phyloP scores from a whole-genome alignment of 176 grass and related monocot genomes.

The Tillandsia leiboldiana region DNA sequence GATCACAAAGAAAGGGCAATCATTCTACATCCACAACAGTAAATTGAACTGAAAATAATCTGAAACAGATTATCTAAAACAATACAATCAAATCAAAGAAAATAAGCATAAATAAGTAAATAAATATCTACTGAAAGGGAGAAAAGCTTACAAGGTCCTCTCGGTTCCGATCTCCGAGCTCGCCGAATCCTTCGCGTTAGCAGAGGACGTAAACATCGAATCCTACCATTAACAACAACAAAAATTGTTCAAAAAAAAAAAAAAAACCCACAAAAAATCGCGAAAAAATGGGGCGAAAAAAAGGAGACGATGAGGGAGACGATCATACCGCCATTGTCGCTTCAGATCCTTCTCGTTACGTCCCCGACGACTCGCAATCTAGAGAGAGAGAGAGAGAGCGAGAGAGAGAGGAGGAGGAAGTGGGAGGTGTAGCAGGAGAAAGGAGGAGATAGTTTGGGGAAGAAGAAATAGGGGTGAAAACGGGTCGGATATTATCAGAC shows the following conservation, averaged over 20 bases:
- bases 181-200: neutral
- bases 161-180: conserved; percentile 7
- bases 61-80: neutral
- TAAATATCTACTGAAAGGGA: neutral
- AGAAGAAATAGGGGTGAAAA: too few species aligned
- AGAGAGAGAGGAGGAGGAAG: too few species aligned
- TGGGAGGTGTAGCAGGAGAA: too few species aligned
- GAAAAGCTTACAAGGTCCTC: conserved; percentile 7
- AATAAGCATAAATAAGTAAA: neutral
- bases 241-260: neutral
- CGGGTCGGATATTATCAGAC: too few species aligned
- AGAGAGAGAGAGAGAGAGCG: neutral
- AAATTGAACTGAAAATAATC: neutral
- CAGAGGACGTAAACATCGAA: neutral
- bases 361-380: neutral
- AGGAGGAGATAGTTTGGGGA: too few species aligned
- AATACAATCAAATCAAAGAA: neutral
- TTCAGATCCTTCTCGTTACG: neutral
- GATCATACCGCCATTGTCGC: conserved; percentile 6
- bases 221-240: neutral
- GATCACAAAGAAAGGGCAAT: too few species aligned
- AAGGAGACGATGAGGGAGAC: neutral
- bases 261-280: neutral
- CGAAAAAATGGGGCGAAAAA: neutral
- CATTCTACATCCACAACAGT: too few species aligned